These are phyloP conservation scores for Boletus bicolor DNA, from an alignment of 768 basidiomycete species.

Conservation along the genomic window DNA sequence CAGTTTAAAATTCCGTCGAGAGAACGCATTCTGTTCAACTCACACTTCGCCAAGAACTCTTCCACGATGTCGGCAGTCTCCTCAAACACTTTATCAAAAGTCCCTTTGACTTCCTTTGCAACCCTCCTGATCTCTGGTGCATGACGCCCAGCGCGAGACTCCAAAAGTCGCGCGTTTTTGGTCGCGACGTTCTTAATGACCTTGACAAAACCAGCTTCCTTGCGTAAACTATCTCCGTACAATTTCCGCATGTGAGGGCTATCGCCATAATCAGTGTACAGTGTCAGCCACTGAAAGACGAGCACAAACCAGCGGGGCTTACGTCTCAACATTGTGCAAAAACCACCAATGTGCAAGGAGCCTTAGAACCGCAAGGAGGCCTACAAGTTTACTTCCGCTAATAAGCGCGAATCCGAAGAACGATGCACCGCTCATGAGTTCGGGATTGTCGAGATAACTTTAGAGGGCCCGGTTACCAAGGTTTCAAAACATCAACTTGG, in stretches of 20 bases:
- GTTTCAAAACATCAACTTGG: neutral
- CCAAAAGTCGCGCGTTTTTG: conserved; percentile 74
- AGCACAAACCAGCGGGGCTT: conserved; percentile 27
- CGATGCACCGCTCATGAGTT: conserved; percentile 92
- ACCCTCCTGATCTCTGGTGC: conserved; percentile 78
- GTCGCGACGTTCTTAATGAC: conserved; percentile 93
- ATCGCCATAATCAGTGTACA: neutral
- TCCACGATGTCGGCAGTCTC: conserved; percentile 92
- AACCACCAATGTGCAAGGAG: conserved; percentile 97
- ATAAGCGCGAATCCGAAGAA: conserved; percentile 93
- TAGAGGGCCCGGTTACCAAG: neutral
- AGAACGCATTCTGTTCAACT: conserved; percentile 25
- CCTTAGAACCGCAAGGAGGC: conserved; percentile 77
- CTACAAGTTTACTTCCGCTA: conserved; percentile 89
- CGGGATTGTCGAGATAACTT: conserved; percentile 92
- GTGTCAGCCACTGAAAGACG: neutral
- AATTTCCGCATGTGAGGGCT: conserved; percentile 99
- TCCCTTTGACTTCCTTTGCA: conserved; percentile 90
- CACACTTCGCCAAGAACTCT: conserved; percentile 90
- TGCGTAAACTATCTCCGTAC: conserved; percentile 89
- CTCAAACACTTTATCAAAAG: conserved; percentile 93
- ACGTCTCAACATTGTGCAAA: conserved; percentile 90
- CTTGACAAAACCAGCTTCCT: conserved; percentile 96
- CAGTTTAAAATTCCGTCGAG: conserved; percentile 2
- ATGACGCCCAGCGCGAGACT: conserved; percentile 74